Evolutionary conservation across 805 yeast species (phyloP).

Genomic region (Metschnikowia kunwiensis): DNA sequence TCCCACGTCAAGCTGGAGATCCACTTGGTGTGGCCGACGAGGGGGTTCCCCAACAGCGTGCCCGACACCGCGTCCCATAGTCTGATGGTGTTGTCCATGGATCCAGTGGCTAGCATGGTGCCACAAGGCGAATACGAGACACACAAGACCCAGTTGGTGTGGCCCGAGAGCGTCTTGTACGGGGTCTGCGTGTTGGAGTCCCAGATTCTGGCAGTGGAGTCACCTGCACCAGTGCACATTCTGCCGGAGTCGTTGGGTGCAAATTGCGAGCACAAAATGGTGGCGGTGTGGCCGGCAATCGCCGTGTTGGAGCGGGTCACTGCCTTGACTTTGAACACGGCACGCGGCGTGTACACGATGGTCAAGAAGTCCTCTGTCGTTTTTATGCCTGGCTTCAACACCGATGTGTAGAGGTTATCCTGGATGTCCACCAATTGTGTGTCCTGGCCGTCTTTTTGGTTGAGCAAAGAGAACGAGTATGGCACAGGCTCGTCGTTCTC

Average conservation of each 20-base stretch:
- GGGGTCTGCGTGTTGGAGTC: slow-evolving; percentile 96
- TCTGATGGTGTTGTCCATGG: slow-evolving; percentile 87
- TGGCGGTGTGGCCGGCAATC: slow-evolving; percentile 92
- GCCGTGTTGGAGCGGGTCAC: slow-evolving; percentile 90
- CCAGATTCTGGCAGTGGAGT: slow-evolving; percentile 94
- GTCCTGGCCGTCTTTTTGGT: slow-evolving; percentile 35
- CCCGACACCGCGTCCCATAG: slow-evolving; percentile 85
- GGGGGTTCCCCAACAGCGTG: slow-evolving; percentile 64
- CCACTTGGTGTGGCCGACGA: slow-evolving; percentile 86
- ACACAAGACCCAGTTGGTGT: slow-evolving; percentile 89
- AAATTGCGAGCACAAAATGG: slow-evolving; percentile 87
- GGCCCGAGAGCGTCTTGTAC: slow-evolving; percentile 74
- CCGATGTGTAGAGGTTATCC: slow-evolving; percentile 73
- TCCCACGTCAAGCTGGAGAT: slow-evolving; percentile 91
- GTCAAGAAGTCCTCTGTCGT: slow-evolving; percentile 93
- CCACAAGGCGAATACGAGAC: slow-evolving; percentile 94
- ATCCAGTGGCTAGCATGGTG: slow-evolving; percentile 86
- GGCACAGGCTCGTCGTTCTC: slow-evolving; percentile 83
- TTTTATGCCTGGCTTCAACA: slow-evolving; percentile 80
- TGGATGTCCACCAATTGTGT: slow-evolving; percentile 63
- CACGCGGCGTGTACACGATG: slow-evolving; percentile 88
- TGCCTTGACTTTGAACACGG: slow-evolving; percentile 88
- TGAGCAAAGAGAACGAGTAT: slow-evolving; percentile 71
- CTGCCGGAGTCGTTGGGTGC: slow-evolving; percentile 85
- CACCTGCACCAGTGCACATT: slow-evolving; percentile 96